Base-by-base conservation (phyloP, 2,329 filamentous ascomycete genomes). In the Exophiala phaeomuriformis region DNA sequence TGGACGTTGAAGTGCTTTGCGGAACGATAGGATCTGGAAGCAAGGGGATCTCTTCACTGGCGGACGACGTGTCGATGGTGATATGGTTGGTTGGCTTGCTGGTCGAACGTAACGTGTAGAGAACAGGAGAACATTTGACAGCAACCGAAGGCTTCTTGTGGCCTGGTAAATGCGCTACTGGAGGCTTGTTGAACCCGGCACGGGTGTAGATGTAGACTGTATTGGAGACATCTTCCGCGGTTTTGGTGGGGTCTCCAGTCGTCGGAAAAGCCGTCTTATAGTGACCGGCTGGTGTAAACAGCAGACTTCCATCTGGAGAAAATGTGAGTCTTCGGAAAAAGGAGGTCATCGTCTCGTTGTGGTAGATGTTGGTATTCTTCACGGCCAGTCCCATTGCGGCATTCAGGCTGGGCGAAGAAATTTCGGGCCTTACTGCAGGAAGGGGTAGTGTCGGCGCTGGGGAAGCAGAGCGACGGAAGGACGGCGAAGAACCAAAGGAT, bases 71-170 rank as follows among this genome's bases (percentile, higher is more conserved):
- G 70, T 98, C 93, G 57, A 98, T 89, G 0, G 89, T 95, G 62
- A 98, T 94, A 64, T 95, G 84, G 63, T 86, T 90, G 1, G 90
- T 95, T 3, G 79, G 71, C 6, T 84, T 82, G 0, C 79, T 71
- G 0, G 76, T 72, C 64, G 86, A 82, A 39, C 93, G 83, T 27
- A 94, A 75, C 0, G 84, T 88, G 70, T 97, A 98, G 63, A 88
- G 84, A 28, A 95, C 72, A 0, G 93, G 93, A 9, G 91, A 98
- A 68, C 93, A 98, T 66, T 88, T 88, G 55, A 98, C 88, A 1
- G 90, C 93, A 7, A 98, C 88, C 0, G 93, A 97, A 0, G 93
- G 93, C 70, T 98, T 98, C 76, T 96, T 98, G 71, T 97, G 91
- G 1, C 93, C 93, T 0, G 93, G 93, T 4, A 98, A 78, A 70